These are phyloP conservation scores for Neofusicoccum laricinum DNA, from an alignment of 2,329 filamentous ascomycete genomes.

Conservation along the genomic window DNA sequence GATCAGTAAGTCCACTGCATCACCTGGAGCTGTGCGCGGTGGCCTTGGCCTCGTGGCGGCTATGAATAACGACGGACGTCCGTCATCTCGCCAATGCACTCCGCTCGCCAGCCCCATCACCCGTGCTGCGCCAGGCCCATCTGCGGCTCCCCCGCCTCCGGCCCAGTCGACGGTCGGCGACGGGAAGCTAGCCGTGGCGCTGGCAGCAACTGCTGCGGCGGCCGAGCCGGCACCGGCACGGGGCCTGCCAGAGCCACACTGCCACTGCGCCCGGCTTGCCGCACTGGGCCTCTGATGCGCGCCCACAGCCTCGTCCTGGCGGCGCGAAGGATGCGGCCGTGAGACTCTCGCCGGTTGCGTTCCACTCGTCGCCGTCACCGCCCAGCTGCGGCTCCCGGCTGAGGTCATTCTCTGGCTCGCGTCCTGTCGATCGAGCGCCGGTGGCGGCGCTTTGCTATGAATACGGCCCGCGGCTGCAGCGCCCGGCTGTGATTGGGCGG, in stretches of 20 bases:
- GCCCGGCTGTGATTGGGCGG: not conserved
- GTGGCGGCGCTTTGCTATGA: not conserved
- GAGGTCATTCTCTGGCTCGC: not conserved
- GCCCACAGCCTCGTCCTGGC: not conserved
- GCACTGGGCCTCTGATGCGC: not conserved
- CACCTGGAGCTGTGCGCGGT: too few species aligned
- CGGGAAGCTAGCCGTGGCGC: not conserved
- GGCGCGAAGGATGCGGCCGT: not conserved
- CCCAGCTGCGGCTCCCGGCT: not conserved
- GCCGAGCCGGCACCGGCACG: not conserved
- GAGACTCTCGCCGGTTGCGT: not conserved
- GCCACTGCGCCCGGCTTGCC: not conserved
- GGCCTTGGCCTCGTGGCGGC: not conserved
- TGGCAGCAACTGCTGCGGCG: too few species aligned
- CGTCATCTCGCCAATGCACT: not conserved
- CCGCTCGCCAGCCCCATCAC: too few species aligned
- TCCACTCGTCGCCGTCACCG: not conserved
- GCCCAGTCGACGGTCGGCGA: not conserved
- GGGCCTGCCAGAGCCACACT: not conserved
- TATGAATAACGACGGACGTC: not conserved
- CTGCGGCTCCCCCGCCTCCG: not conserved
- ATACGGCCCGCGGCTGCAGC: not conserved
- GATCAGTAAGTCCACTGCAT: not conserved
- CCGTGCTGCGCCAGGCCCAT: not conserved
- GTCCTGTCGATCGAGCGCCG: not conserved